A percentile compares a stretch with the other conserved stretches of the same genome.
These are phyloP conservation scores for Avicennia marina DNA, from an alignment of 257 asterid genomes.

Conservation along the genomic window DNA sequence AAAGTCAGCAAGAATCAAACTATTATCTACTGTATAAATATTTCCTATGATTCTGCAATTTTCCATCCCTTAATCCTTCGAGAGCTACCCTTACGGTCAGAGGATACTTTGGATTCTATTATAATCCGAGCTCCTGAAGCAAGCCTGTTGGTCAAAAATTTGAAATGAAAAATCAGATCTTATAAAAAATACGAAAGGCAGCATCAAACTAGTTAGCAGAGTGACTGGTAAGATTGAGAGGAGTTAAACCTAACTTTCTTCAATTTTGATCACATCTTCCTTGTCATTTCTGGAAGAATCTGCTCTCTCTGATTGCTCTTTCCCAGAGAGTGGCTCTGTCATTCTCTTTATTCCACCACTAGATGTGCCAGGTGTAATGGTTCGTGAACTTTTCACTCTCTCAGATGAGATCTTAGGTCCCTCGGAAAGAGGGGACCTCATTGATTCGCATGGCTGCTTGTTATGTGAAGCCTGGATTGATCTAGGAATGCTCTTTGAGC, in stretches of 20 bases:
- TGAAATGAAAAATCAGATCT: constrained; percentile 29
- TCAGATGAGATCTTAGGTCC: constrained; percentile 83
- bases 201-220: neutral
- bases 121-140: constrained; percentile 98
- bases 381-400: constrained; percentile 47
- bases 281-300: constrained; percentile 42
- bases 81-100: constrained; percentile 30
- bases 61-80: too few relatives aligned
- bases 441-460: constrained; percentile 78
- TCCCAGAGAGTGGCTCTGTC: too few relatives aligned
- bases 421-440: constrained; percentile 78
- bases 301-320: constrained; percentile 28
- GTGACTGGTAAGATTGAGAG: constrained; percentile 1
- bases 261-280: constrained; percentile 58
- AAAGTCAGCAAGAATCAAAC: too few relatives aligned
- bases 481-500: constrained; percentile 66
- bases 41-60: too few relatives aligned
- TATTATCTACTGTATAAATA: too few relatives aligned
- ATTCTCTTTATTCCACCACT: too few relatives aligned
- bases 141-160: constrained; percentile 54
- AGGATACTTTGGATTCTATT: constrained; percentile 55
- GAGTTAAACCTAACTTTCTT: constrained; percentile 71
- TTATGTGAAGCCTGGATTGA: constrained; percentile 58
- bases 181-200: neutral
- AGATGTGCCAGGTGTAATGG: constrained; percentile 42